These are phyloP conservation scores for Prunus persica DNA, from an alignment of 306 rosid species.

Conservation along the genomic window DNA sequence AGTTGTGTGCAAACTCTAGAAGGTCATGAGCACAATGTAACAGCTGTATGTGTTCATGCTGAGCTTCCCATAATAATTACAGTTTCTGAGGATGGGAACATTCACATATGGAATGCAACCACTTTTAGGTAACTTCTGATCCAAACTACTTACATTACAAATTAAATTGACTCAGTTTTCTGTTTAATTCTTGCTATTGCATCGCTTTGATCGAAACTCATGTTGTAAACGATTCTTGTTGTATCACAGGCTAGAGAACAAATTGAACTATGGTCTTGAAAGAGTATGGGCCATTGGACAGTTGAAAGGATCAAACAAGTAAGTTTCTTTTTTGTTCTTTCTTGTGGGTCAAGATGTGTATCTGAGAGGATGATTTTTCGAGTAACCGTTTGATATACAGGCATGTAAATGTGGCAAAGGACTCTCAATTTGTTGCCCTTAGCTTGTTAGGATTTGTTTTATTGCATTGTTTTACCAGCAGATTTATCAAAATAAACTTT, in stretches of 20 bases:
- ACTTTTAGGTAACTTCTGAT: slow-evolving; percentile 33
- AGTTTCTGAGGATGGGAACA: slow-evolving; percentile 53
- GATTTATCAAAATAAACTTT: background rate
- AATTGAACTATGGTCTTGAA: slow-evolving; percentile 42
- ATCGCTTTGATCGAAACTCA: background rate
- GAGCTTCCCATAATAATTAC: slow-evolving; percentile 53
- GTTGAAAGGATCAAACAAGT: slow-evolving; percentile 46
- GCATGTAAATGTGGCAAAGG: no score
- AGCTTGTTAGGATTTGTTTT: background rate
- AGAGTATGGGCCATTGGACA: slow-evolving; percentile 63
- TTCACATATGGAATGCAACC: slow-evolving; percentile 45
- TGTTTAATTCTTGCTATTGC: background rate
- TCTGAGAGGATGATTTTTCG: background rate
- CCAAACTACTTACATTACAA: background rate
- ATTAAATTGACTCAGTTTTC: background rate
- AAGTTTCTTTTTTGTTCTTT: slow-evolving; percentile 19
- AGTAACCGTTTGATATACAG: no score
- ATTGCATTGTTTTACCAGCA: background rate
- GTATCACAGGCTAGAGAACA: slow-evolving; percentile 36
- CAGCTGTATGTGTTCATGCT: slow-evolving; percentile 42
- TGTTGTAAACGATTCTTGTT: background rate
- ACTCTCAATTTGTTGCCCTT: no score
- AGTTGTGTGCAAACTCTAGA: slow-evolving; percentile 43
- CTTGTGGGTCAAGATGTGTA: background rate
- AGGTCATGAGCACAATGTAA: slow-evolving; percentile 57